phyloP scores from a whole-genome alignment of 1,284 basidiomycete genomes.

The Farysia itapuensis region DNA sequence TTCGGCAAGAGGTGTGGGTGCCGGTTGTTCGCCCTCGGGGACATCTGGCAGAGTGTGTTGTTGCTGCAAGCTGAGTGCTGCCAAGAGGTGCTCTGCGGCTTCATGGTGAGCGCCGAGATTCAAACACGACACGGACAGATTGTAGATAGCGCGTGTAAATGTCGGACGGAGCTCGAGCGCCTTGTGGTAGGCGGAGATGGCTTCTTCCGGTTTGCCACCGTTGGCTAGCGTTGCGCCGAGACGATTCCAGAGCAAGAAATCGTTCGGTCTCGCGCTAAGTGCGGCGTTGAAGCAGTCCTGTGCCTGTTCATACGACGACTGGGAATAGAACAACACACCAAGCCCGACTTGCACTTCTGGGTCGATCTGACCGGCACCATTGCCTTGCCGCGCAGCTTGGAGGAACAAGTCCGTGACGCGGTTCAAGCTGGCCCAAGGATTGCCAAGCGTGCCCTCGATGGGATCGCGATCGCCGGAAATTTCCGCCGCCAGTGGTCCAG shows the following conservation, averaged over 20 bases:
- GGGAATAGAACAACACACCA: slow-evolving; percentile 89
- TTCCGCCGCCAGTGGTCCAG: slow-evolving; percentile 66
- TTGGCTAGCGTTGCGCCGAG: slow-evolving; percentile 94
- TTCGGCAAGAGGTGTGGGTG: slow-evolving; percentile 44
- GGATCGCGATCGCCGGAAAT: slow-evolving; percentile 66
- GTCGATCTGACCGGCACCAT: slow-evolving; percentile 69
- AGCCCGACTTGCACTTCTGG: slow-evolving; percentile 91
- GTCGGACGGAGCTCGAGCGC: slow-evolving; percentile 91
- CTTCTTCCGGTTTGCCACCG: slow-evolving; percentile 87
- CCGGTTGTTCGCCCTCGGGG: slow-evolving; percentile 37
- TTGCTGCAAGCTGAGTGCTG: slow-evolving; percentile 80
- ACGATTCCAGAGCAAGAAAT: slow-evolving; percentile 95
- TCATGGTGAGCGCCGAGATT: slow-evolving; percentile 95
- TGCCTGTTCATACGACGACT: slow-evolving; percentile 74
- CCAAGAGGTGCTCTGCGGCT: slow-evolving; percentile 93
- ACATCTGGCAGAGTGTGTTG: slow-evolving; percentile 57
- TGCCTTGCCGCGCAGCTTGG: slow-evolving; percentile 71
- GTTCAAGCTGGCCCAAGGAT: slow-evolving; percentile 81
- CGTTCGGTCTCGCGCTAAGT: slow-evolving; percentile 76
- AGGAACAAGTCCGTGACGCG: slow-evolving; percentile 82
- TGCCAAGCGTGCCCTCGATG: slow-evolving; percentile 55
- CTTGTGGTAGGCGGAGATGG: slow-evolving; percentile 88
- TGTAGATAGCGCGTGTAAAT: slow-evolving; percentile 96
- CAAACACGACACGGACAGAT: slow-evolving; percentile 94
- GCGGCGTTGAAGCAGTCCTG: slow-evolving; percentile 90